Base-by-base conservation (phyloP, 345 rosid species). In the Lumnitzera littorea region DNA sequence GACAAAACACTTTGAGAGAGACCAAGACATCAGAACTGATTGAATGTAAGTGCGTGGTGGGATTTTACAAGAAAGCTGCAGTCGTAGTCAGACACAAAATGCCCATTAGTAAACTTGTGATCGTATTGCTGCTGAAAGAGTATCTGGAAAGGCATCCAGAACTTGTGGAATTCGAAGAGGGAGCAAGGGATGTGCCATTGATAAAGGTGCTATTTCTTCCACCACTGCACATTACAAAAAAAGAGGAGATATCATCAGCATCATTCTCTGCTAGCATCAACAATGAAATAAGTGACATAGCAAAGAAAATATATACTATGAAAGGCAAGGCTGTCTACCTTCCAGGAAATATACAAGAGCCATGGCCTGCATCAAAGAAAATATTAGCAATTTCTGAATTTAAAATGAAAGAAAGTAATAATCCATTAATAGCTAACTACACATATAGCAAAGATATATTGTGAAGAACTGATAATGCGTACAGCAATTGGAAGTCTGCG, bases 101-200 rank as follows among this genome's bases (percentile, higher is more conserved):
- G 43, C 78, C 60, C 14, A 84, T 61, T 77, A 86, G 70, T 27
- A 80, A 81, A 81, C 75, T 68, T 63, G 76, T 72, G 50, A 81
- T 70, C 24, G 74, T 73, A 67, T 72, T 71, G 24, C 48, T 66
- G 52, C 51, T 55, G 41, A 62, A 53, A 60, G 65, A 54, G 69
- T 70, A 60, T 48, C 52, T 64, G 16, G 77, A 50, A 54, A 66
- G 36, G 67, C 80, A 72, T 48, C 84, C 87, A 4, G 95, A 85
- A 55, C 65, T 75, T 11, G 96, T 74, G 3, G 95, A 74, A 70
- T 90, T 86, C n/a, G 95, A 72, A 0, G 97, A 92, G 27, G 99
- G 96, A 11, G 91, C 97, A 48, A 83, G 67, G 3, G 85, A 73
- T 20, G 86, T 81, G 60, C 72, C 70, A 46, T 90, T 90, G 48